Conservation (phyloP, 2,329 filamentous ascomycete genomes). For the Colletotrichum sp. region DNA sequence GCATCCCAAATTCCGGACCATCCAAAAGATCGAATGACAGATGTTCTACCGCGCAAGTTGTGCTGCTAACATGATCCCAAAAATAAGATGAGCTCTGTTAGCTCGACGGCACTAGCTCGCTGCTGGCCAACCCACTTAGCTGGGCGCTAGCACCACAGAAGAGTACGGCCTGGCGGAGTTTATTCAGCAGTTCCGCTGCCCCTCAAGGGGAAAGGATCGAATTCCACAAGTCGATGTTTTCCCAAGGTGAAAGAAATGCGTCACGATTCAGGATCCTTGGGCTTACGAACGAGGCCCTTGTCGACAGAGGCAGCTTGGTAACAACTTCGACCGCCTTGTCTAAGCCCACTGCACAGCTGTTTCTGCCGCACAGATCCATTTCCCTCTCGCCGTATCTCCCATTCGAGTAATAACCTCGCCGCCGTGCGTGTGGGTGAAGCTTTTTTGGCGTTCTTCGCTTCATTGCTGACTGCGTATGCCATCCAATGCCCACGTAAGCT, state of each 20-base stretch:
- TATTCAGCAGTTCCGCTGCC: not conserved
- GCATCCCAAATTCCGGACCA: not conserved
- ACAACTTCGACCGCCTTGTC: not conserved
- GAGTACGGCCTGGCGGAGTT: not conserved
- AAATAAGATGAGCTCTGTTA: not conserved
- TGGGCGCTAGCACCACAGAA: not conserved
- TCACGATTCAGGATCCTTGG: not conserved
- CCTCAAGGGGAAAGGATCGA: not conserved
- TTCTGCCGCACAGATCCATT: not conserved
- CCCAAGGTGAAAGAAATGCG: not conserved
- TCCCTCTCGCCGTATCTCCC: not conserved
- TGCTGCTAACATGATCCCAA: not conserved
- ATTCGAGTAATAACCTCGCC: not conserved
- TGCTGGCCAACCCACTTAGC: not conserved
- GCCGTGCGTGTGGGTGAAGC: not conserved
- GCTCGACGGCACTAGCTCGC: not conserved
- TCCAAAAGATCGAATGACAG: constrained; percentile 6
- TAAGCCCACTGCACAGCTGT: not conserved
- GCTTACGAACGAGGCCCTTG: not conserved
- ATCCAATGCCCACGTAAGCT: constrained; percentile 1
- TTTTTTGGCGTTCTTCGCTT: not conserved
- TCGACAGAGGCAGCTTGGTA: not conserved
- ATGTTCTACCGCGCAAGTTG: not conserved
- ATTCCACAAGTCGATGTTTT: not conserved
- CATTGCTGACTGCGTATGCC: not conserved